phyloP scores from a whole-genome alignment of 2,329 filamentous ascomycete genomes.

The Hysterium pulicare region DNA sequence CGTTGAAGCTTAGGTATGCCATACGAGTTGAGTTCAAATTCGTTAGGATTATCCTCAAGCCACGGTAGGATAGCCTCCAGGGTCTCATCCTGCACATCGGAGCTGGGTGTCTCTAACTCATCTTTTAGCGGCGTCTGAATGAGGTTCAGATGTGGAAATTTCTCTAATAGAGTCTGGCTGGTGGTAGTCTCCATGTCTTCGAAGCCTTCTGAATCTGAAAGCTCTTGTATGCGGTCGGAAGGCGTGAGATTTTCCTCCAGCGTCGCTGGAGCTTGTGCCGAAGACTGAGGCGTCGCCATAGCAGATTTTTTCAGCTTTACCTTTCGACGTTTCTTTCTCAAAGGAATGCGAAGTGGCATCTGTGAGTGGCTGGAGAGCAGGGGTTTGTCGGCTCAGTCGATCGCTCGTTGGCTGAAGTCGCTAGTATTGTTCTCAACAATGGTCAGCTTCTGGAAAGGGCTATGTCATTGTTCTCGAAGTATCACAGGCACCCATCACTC shows the following conservation, averaged over 20 bases:
- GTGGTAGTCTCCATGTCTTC: conserved; percentile 34
- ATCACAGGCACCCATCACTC: too few relatives aligned
- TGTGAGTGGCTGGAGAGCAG: conserved; percentile 26
- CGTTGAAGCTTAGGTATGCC: conserved; percentile 75
- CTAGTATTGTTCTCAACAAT: conserved; percentile 14
- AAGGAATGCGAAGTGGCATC: conserved; percentile 12
- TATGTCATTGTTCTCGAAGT: too few relatives aligned
- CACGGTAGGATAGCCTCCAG: conserved; percentile 66
- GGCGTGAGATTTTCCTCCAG: conserved; percentile 25
- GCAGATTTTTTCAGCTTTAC: conserved; percentile 13
- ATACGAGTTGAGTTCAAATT: conserved; percentile 60
- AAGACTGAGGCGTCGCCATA: conserved; percentile 24
- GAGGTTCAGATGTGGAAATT: conserved; percentile 27
- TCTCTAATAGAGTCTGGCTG: conserved; percentile 23
- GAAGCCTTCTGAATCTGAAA: conserved; percentile 34
- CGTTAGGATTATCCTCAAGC: conserved; percentile 54
- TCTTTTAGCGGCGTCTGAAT: conserved; percentile 61
- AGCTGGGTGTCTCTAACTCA: conserved; percentile 63
- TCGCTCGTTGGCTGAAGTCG: conserved; percentile 7
- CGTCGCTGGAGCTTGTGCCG: conserved; percentile 15
- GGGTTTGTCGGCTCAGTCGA: conserved; percentile 14
- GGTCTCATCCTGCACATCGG: conserved; percentile 64
- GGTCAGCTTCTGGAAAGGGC: not conserved
- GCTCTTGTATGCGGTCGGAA: conserved; percentile 31
- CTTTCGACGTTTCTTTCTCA: conserved; percentile 9